phyloP scores from a whole-genome alignment of 2,329 filamentous ascomycete species.

The Aspergillus uvarum region DNA sequence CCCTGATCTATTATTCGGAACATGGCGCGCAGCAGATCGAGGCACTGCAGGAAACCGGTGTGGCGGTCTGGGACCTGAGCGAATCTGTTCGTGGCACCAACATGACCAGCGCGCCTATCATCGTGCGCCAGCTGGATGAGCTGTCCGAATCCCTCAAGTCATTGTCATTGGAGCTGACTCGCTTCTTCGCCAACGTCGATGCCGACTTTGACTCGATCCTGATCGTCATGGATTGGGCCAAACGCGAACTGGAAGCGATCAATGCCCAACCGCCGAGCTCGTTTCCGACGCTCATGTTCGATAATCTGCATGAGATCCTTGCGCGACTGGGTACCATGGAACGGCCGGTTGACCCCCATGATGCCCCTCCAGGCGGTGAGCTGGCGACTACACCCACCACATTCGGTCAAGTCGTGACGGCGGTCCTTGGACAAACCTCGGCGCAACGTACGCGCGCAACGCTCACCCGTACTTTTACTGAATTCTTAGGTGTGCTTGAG shows the following conservation, averaged over 20 bases:
- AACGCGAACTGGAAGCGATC: slow-evolving; percentile 74
- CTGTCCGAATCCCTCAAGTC: slow-evolving; percentile 82
- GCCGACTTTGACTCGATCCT: slow-evolving; percentile 91
- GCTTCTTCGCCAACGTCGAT: slow-evolving; percentile 91
- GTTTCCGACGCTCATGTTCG: slow-evolving; percentile 68
- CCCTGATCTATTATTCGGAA: slow-evolving; percentile 91
- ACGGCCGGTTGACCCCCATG: slow-evolving; percentile 31
- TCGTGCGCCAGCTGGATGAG: slow-evolving; percentile 80
- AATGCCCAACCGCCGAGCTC: slow-evolving; percentile 61
- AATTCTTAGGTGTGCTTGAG: slow-evolving; percentile 83
- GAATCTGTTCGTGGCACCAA: slow-evolving; percentile 87
- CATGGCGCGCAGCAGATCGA: slow-evolving; percentile 82
- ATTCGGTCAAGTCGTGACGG: slow-evolving; percentile 67
- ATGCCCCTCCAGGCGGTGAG: slow-evolving; percentile 23
- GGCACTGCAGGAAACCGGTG: slow-evolving; percentile 84
- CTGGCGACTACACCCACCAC: slow-evolving; percentile 57
- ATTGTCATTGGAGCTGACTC: slow-evolving; percentile 79
- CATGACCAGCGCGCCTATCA: slow-evolving; percentile 84
- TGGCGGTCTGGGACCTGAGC: slow-evolving; percentile 91
- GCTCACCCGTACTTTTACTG: slow-evolving; percentile 81
- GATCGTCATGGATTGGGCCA: slow-evolving; percentile 94
- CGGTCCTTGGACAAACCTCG: slow-evolving; percentile 75
- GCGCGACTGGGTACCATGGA: slow-evolving; percentile 53
- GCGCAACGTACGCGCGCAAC: slow-evolving; percentile 78
- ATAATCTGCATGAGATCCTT: slow-evolving; percentile 79